Evolutionary conservation across 495 filamentous ascomycete species (phyloP).

Genomic region (Neurospora sp.): DNA sequence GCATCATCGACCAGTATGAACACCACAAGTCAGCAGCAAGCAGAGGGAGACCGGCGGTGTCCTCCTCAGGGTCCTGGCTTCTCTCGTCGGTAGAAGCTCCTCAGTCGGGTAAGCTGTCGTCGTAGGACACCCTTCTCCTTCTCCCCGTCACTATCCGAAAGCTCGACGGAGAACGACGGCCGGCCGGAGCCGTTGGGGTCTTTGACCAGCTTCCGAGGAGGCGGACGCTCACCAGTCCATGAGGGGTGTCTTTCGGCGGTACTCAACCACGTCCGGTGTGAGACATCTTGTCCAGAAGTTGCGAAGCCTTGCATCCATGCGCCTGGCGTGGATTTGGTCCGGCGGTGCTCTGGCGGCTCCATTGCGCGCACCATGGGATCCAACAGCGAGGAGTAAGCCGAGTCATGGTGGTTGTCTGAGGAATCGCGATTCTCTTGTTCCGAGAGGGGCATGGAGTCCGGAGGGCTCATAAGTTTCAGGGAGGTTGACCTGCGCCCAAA

Average conservation of each 20-base stretch:
- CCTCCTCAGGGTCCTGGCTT: not conserved
- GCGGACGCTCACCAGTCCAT: conserved; percentile 14
- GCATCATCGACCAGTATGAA: not conserved
- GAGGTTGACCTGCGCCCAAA: not conserved
- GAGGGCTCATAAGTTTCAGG: not conserved
- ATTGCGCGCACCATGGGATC: conserved; percentile 3
- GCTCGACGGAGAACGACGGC: conserved; percentile 16
- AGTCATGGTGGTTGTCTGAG: conserved; percentile 6
- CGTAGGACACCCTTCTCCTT: conserved; percentile 17
- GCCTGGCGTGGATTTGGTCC: conserved; percentile 1
- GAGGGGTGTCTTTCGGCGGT: conserved; percentile 11
- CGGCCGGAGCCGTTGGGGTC: conserved; percentile 17
- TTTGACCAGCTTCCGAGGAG: conserved; percentile 21
- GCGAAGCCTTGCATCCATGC: not conserved
- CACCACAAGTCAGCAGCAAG: not conserved
- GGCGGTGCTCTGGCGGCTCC: not conserved
- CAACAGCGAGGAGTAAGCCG: conserved; percentile 20
- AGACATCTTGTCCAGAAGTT: not conserved
- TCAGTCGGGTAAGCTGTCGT: conserved; percentile 16
- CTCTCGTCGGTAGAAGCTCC: conserved; percentile 15
- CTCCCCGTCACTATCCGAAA: conserved; percentile 17
- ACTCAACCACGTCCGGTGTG: conserved; percentile 11
- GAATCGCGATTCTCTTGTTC: not conserved
- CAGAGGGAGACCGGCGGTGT: not conserved
- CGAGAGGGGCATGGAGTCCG: not conserved